These are phyloP conservation scores for Hyaloscypha hepaticicola DNA, from an alignment of 495 filamentous ascomycete species.

Conservation along the genomic window DNA sequence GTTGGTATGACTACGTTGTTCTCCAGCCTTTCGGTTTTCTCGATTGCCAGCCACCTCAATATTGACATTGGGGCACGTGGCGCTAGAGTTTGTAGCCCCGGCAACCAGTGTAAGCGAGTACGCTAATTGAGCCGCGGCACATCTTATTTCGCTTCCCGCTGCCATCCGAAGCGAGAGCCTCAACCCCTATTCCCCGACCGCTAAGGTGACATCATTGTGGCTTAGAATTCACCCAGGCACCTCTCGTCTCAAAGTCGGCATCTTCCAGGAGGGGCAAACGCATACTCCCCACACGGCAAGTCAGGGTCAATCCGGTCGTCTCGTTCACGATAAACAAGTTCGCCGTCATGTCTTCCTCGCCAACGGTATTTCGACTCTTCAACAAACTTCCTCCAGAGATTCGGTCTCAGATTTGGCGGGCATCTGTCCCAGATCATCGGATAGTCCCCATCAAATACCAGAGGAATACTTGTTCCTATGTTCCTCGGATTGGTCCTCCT, in stretches of 20 bases:
- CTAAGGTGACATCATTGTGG: no score
- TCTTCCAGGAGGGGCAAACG: no score
- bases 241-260: no score
- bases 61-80: not conserved
- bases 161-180: no score
- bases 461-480: not conserved
- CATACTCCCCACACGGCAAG: no score
- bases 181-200: no score
- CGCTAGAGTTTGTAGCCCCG: not conserved
- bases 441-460: conserved; percentile 10
- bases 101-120: not conserved
- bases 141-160: no score
- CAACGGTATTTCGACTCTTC: not conserved
- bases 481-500: conserved; percentile 4
- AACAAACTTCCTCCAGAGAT: conserved; percentile 1
- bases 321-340: not conserved
- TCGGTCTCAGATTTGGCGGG: not conserved
- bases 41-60: not conserved
- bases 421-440: not conserved
- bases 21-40: conserved; percentile 14
- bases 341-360: not conserved
- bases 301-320: no score
- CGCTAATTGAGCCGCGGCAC: not conserved
- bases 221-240: no score
- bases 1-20: conserved; percentile 3